Evolutionary conservation across 495 filamentous ascomycete species (phyloP).

Genomic region (Oidiodendron maius): DNA sequence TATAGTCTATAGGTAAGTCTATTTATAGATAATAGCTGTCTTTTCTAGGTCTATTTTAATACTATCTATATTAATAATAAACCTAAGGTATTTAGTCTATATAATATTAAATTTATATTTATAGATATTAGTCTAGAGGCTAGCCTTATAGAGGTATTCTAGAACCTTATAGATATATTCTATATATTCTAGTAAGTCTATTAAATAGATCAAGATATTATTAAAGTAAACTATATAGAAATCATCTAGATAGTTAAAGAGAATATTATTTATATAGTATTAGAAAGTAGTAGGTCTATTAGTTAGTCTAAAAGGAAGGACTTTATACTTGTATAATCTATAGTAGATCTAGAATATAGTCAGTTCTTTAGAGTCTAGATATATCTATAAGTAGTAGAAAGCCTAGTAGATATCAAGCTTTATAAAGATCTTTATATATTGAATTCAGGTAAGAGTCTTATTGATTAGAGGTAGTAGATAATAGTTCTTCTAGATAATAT

Average conservation of each 20-base stretch:
- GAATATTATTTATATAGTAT: slow-evolving; percentile 10
- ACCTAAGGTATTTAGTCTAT: slow-evolving; percentile 10
- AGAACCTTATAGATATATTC: slow-evolving; percentile 12
- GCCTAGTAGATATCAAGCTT: slow-evolving; percentile 12
- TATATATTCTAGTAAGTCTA: slow-evolving; percentile 2
- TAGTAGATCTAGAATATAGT: too few species aligned
- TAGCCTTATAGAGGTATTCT: slow-evolving; percentile 6
- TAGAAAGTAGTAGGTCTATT: slow-evolving; percentile 5
- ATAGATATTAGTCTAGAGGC: slow-evolving; percentile 10
- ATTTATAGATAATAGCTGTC: slow-evolving; percentile 5
- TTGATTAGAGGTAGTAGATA: slow-evolving; percentile 10
- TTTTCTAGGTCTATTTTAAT: slow-evolving; percentile 6
- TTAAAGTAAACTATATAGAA: slow-evolving; percentile 11
- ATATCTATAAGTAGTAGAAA: slow-evolving; percentile 11
- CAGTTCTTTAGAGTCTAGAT: not conserved
- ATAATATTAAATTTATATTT: slow-evolving; percentile 15
- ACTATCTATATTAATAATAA: too few species aligned
- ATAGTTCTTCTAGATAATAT: slow-evolving; percentile 6
- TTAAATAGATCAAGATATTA: slow-evolving; percentile 13
- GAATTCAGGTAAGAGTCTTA: slow-evolving; percentile 4
- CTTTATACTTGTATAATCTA: too few species aligned
- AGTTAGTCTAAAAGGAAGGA: too few species aligned
- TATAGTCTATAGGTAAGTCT: slow-evolving; percentile 9
- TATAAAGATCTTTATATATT: slow-evolving; percentile 10
- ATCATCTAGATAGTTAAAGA: too few species aligned